Evolutionary conservation across 2,329 filamentous ascomycete genomes (phyloP).

Genomic region (Aspergillus sp.): DNA sequence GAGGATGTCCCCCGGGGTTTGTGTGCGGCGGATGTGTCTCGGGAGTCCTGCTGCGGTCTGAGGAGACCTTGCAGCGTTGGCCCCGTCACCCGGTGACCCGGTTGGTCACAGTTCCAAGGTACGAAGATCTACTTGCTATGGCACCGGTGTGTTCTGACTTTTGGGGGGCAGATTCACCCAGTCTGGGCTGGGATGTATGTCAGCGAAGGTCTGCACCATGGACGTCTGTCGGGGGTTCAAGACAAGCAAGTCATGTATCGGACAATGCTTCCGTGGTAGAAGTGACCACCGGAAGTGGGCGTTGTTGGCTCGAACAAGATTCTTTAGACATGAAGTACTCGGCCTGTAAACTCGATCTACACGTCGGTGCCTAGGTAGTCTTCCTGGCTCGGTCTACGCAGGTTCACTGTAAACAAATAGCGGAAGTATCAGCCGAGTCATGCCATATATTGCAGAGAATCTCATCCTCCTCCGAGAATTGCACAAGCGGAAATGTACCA

Average conservation of each 20-base stretch:
- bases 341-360: too few species aligned
- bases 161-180: too few species aligned
- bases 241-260: neutral
- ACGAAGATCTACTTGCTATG: too few species aligned
- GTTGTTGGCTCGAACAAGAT: too few species aligned
- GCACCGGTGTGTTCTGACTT: too few species aligned
- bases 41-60: neutral
- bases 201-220: neutral
- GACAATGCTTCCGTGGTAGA: neutral
- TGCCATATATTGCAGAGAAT: neutral
- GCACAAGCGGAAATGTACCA: neutral
- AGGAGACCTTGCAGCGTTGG: neutral
- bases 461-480: neutral
- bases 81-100: too few species aligned
- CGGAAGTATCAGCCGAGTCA: neutral
- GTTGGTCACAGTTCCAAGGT: too few species aligned
- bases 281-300: neutral
- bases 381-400: too few species aligned
- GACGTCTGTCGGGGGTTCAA: neutral
- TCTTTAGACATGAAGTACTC: too few species aligned
- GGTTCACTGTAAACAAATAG: neutral
- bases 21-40: neutral
- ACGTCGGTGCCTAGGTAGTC: too few species aligned
- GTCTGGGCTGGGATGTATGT: too few species aligned
- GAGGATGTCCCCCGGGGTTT: neutral